Evolutionary conservation across 805 yeast species (phyloP).

Genomic region (Candida chilensis): DNA sequence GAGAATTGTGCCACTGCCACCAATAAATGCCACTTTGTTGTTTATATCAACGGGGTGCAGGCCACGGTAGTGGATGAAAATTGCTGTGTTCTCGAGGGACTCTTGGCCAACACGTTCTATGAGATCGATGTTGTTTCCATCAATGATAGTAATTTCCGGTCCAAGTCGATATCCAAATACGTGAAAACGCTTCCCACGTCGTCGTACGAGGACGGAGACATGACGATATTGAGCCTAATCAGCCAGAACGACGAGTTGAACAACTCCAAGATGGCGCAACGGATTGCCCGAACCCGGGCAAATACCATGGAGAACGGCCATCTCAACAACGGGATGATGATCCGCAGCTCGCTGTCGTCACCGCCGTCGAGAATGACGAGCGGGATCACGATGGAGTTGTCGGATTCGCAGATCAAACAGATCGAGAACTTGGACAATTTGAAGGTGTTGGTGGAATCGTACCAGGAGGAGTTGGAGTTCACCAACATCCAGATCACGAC

Average conservation of each 20-base stretch:
- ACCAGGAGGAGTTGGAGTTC: slow-evolving; percentile 28
- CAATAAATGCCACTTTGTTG: slow-evolving; percentile 19
- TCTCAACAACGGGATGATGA: too few species aligned
- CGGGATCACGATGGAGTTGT: too few species aligned
- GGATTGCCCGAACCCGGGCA: too few species aligned
- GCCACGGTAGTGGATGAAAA: slow-evolving; percentile 19
- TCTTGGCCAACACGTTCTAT: slow-evolving; percentile 24
- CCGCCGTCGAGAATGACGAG: too few species aligned
- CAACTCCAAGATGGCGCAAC: too few species aligned
- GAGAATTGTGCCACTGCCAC: slow-evolving; percentile 17
- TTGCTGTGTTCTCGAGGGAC: slow-evolving; percentile 19
- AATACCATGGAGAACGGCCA: too few species aligned
- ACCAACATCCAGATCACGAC: slow-evolving; percentile 20
- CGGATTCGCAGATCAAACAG: slow-evolving; percentile 1
- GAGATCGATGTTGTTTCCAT: slow-evolving; percentile 33
- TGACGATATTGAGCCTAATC: too few species aligned
- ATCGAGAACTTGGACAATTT: slow-evolving; percentile 31
- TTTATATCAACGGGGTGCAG: slow-evolving; percentile 29
- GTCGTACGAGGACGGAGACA: too few species aligned
- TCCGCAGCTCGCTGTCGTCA: too few species aligned
- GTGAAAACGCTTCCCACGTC: slow-evolving; percentile 33
- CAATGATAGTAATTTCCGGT: slow-evolving; percentile 25
- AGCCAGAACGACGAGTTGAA: too few species aligned
- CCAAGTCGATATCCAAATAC: slow-evolving; percentile 28
- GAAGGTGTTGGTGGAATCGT: slow-evolving; percentile 27